Evolutionary conservation across 805 yeast genomes (phyloP), one percentile per base, ranked within the genome.

Genomic region (Wickerhamomyces canadensis): DNA sequence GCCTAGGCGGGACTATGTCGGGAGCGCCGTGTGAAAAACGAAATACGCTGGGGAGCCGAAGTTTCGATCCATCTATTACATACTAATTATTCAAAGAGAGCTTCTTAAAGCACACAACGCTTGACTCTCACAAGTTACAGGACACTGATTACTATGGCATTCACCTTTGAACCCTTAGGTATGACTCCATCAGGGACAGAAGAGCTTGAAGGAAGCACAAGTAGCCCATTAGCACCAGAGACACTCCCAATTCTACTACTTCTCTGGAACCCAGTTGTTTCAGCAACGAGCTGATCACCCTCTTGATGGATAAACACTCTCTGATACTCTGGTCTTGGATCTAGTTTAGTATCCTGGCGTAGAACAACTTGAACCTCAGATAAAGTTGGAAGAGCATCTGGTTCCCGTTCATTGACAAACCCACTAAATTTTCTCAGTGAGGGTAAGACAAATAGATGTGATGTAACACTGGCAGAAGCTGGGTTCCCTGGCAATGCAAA

Each of bases 401-500:
- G 29, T 30, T 44, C 15, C n/a, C 35, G 2, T 16, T 36, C 35
- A n/a, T 40, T 31, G 37, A 36, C 4, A 4, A 47, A 25, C 0
- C 74, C 74, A n/a, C 63, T 52, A 42, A 55, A 57, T 40, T 60
- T 54, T 27, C 65, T 45, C 21, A 72, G 30, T 4, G 74, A 62
- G 1, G 76, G 74, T 11, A 68, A 54, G 0, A 70, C 78, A 54
- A 74, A 73, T 18, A 74, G 45, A 38, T 67, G 59, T 35, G 64
- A 57, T 31, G 76, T 68, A 1, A 72, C 78, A 5, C 64, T 55
- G 2, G 75, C 75, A 5, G 78, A 71, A 0, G 75, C 78, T 8
- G 80, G 80, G 42, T 74, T 74, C 2, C 80, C 80, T 1, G 80
- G 80, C 3, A 74, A 57, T 0, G 73, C 77, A 54, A 74, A 69